Conservation (phyloP, 192 early-diverging fungal genomes). For the Nowakowskiella sp. region DNA sequence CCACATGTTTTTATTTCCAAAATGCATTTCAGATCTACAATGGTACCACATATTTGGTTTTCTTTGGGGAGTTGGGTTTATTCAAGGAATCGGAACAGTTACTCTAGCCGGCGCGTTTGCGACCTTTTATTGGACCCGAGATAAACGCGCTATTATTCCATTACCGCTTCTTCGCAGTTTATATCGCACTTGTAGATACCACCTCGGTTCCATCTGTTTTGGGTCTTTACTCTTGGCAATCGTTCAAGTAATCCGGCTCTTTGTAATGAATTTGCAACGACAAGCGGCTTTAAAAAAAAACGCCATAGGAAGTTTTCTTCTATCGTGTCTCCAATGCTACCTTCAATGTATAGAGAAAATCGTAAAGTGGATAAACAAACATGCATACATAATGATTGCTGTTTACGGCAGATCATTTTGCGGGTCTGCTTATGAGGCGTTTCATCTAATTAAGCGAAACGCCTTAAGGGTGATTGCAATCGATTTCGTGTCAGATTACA, state of each 20-base stretch:
- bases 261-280: slow-evolving; percentile 28
- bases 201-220: slow-evolving; percentile 43
- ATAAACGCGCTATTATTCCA: slow-evolving; percentile 25
- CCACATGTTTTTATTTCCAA: too few relatives aligned
- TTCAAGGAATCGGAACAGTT: slow-evolving; percentile 38
- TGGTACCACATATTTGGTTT: slow-evolving; percentile 53
- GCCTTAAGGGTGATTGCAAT: slow-evolving; percentile 25
- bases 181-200: slow-evolving; percentile 33
- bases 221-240: slow-evolving; percentile 48
- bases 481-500: slow-evolving; percentile 36
- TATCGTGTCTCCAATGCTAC: slow-evolving; percentile 40
- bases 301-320: slow-evolving; percentile 17
- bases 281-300: slow-evolving; percentile 20
- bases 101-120: slow-evolving; percentile 46
- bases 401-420: slow-evolving; percentile 46
- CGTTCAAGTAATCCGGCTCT: slow-evolving; percentile 36
- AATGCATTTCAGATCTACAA: too few relatives aligned
- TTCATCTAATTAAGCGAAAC: slow-evolving; percentile 36
- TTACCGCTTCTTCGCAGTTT: slow-evolving; percentile 29
- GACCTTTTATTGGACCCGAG: slow-evolving; percentile 43
- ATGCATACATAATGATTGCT: slow-evolving; percentile 50
- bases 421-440: slow-evolving; percentile 30
- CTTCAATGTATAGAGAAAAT: slow-evolving; percentile 30
- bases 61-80: slow-evolving; percentile 41
- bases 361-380: slow-evolving; percentile 48